Base-by-base conservation (phyloP, 352 stramenopile species). In the Phytopythium helicoides region DNA sequence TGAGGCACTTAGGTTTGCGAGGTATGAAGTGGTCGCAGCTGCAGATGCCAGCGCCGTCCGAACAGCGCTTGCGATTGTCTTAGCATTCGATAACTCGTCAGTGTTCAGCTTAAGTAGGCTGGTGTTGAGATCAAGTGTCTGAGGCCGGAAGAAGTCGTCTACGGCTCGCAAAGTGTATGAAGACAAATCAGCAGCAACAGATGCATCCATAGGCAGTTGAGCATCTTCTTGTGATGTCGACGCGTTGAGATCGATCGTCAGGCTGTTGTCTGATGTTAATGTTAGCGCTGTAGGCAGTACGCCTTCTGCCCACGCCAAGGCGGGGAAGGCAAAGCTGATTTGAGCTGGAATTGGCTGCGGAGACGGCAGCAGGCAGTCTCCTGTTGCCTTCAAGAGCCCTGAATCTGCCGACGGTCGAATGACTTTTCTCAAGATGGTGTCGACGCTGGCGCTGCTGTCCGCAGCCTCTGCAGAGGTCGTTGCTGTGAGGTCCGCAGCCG, bases 321-420 rank as follows among this genome's bases (percentile, higher is more conserved):
- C 75, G 4, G 71, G 51, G 42, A 87, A 89, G 0, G 68, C 81
- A 33, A 81, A 91, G 19, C 73, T 64, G 11, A 87, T 36, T 16
- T 65, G 55, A 2, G 66, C 64, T 14, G 71, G 66, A 2, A 89
- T 55, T 15, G 62, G 56, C 53, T 67, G 47, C 1, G 81, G 73
- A 1, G 81, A 91, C 3, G 60, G n/a, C 26, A 56, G 62, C 19
- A 36, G 48, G 47, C 76, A 87, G 22, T 69, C 55, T 12, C 60
- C 64, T 5, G 19, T 59, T 40, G 48, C 36, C 9, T 33, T 33
- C 34, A 64, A 64, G 26, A 66, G 54, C 28, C 49, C 64, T 15
- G 57, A 64, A 9, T 45, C 52, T 21, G 60, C 51, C 9, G 49
- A 55, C 54, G 66, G 65, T 45, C 45, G 50, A 48, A 84, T 62